Evolutionary conservation across 106 monocot genomes (phyloP), one percentile per base, ranked within the genome.

Genomic region (Dendrobium chrysotoxum): DNA sequence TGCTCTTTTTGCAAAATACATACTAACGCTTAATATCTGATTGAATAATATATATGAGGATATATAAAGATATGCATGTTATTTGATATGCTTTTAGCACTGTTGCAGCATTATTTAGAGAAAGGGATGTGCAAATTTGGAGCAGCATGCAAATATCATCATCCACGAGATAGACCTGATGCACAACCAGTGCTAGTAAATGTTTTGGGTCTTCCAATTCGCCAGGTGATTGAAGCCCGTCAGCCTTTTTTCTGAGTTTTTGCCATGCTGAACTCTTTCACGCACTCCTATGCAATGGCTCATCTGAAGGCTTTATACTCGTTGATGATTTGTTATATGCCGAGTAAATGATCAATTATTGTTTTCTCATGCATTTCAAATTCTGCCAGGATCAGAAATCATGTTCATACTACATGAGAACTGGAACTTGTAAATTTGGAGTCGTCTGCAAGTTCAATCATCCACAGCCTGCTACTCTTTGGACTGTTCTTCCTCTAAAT

Each of bases 111-210:
- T 85, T 93, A 88, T 73, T 81, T 93, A 47, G 88, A 88, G 75
- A 89, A 90, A 23, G 87, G 93, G 39, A 90, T 87, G 38, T 93
- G 93, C 78, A 90, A 86, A 79, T 93, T 81, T 84, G 93, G 90
- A 45, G 72, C 77, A 54, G 83, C 90, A 72, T 90, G 90, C 76
- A 93, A 91, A 85, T 93, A 93, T 81, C 83, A 93, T 84, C 93
- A 93, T 86, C 88, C 93, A 76, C 82, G 75, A 75, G 90, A 89
- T 18, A 87, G 81, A 55, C 79, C 40, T 66, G 79, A 87, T 64
- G 82, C 83, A 42, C 81, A 67, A 44, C 83, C 87, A 6, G 75
- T 87, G 72, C 70, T 77, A 39, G 54, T 88, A 71, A 93, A 93
- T 50, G 72, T 80, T 82, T 80, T 85, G 67, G 93, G 93, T 61